Evolutionary conservation across 2,329 filamentous ascomycete genomes (phyloP), one percentile per base, ranked within the genome.

Genomic region (Venturia oleaginea): DNA sequence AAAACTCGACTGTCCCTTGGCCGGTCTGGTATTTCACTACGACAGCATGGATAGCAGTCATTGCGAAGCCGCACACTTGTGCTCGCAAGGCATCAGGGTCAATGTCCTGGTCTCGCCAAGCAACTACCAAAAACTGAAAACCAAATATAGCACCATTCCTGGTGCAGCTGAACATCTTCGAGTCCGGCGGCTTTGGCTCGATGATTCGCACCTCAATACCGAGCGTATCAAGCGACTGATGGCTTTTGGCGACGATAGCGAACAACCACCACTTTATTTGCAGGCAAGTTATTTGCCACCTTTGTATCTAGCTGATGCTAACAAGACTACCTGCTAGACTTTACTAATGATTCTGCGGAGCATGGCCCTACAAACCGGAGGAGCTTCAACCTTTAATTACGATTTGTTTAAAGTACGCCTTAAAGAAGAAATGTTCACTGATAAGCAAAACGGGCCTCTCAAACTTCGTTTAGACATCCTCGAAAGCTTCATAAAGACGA

Each of bases 381-480:
- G 68, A 0, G 71, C 40, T 0, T 69, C 70, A 0, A 67, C 64
- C 0, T 85, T 89, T 70, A 72, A 79, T 65, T 88, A 88, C 63
- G 37, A 57, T 0, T 67, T 70, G 0, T 86, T 87, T 71, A 79
- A 76, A 59, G 42, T 51, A 0, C 67, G 74, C 1, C 69, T 83
- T 0, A 66, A 71, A 0, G 30, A 63, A 0, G 74, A 79, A 30
- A 69, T 73, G 0, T 75, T 89, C 27, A 75, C 77, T 0, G 68
- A 72, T 0, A 74, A 71, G 1, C 87, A 92, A 69, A 71, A 73
- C 0, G 76, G 70, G 0, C 84, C 86, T 0, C 75, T 93, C 1
- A 73, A 79, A 0, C 81, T 86, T 71, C 81, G 88, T 0, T 75
- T 91, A 1, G 79, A 84, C 6, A 79, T 86, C 0, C 76, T 91